Evolutionary conservation across 768 basidiomycete genomes (phyloP), one percentile per base, ranked within the genome.

Genomic region (Dendrothele bispora): DNA sequence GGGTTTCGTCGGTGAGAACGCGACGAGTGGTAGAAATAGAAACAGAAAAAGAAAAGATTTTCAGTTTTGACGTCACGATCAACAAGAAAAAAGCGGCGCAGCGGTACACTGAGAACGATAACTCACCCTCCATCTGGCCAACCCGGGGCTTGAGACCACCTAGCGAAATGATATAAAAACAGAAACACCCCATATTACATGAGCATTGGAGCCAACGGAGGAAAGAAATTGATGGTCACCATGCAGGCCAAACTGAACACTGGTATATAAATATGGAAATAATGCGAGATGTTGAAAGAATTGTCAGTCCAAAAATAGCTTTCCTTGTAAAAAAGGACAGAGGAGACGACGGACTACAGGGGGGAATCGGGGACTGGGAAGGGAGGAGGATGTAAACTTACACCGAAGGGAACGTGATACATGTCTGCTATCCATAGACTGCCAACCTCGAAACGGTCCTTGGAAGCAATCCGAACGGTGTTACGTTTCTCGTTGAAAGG

Each of bases 231-330:
- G 7, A 27, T 14, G 22, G 27, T 22, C 69, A 80, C 74, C 78
- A 83, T 18, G 82, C 80, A 14, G 84, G 82, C 84, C 85, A 86
- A 22, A 84, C 84, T 5, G 84, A 83, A 56, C 85, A 86, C 84
- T 86, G 34, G n/a, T n/a, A 32, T n/a, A 32, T 10, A 32, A n/a
- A 10, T n/a, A 32, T n/a, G 10, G 30, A 32, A n/a, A 10, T 32
- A 32, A n/a, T n/a, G 10, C 30, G 10, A 32, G 10, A 32, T n/a
- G 10, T 32, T 10, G 10, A n/a, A 28, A 27, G 21, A 14, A n/a
- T n/a, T n/a, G n/a, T n/a, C n/a, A n/a, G n/a, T n/a, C n/a, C n/a
- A n/a, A n/a, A n/a, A n/a, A n/a, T n/a, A n/a, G n/a, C n/a, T n/a
- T n/a, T n/a, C n/a, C n/a, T n/a, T n/a, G n/a, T n/a, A n/a, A n/a